Conservation (phyloP, 257 asterid species). For the Solanum virginianum region DNA sequence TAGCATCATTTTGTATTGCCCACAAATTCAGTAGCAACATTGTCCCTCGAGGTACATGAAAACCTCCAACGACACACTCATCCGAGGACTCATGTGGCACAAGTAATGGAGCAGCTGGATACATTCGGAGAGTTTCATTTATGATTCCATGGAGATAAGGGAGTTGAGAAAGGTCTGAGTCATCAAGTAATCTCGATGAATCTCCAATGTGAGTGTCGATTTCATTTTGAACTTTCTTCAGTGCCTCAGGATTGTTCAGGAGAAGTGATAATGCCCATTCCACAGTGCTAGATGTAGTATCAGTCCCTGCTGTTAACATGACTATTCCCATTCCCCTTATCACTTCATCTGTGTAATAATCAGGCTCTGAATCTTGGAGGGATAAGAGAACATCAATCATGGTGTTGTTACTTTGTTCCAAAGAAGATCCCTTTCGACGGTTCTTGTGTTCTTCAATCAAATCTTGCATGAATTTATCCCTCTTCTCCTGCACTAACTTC, state of each 20-base stretch:
- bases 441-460: conserved; percentile 22
- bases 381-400: conserved; percentile 33
- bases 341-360: conserved; percentile 14
- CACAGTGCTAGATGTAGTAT: conserved; percentile 39
- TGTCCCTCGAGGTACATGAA: conserved; percentile 7
- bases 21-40: conserved; percentile 8
- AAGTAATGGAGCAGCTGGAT: not conserved
- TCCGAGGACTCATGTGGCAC: conserved; percentile 9
- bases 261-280: conserved; percentile 56
- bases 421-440: not conserved
- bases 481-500: conserved; percentile 11
- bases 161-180: conserved; percentile 27
- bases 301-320: conserved; percentile 40
- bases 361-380: conserved; percentile 26
- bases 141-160: conserved; percentile 10
- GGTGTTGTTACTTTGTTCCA: not conserved
- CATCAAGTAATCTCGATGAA: conserved; percentile 26
- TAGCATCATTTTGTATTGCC: conserved; percentile 15
- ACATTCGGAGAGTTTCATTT: conserved; percentile 8
- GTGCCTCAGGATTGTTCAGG: conserved; percentile 36
- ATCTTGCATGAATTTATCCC: conserved; percentile 31
- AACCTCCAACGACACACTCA: conserved; percentile 14
- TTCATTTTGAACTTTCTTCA: conserved; percentile 37
- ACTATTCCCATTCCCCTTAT: conserved; percentile 11
- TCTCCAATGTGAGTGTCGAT: conserved; percentile 18